phyloP scores from a whole-genome alignment of 179 eudicot species.

The Silene noctiflora region DNA sequence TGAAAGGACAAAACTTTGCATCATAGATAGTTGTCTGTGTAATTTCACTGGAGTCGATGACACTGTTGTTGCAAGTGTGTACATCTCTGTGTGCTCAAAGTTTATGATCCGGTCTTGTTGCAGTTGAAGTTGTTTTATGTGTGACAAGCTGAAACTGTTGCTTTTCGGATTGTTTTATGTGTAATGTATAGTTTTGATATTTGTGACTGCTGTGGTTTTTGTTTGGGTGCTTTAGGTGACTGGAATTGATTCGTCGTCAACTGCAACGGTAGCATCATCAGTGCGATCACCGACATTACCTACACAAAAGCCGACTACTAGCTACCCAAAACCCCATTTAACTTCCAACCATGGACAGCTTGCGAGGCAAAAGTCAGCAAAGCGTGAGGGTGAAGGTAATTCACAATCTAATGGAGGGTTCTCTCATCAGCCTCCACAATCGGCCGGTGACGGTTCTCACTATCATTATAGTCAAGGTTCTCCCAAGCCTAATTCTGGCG shows the following conservation, averaged over 20 bases:
- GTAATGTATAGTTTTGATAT: conserved; percentile 3
- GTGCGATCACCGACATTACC: conserved; percentile 24
- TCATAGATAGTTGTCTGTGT: too few relatives aligned
- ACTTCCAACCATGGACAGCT: conserved; percentile 45
- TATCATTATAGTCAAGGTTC: conserved; percentile 21
- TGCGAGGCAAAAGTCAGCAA: conserved; percentile 58
- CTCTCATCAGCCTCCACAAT: conserved; percentile 36
- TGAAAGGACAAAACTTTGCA: background rate
- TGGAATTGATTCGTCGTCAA: conserved; percentile 26
- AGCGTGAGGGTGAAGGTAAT: conserved; percentile 54
- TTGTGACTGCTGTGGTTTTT: conserved; percentile 11
- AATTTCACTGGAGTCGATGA: background rate
- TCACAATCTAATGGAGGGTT: conserved; percentile 36
- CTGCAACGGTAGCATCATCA: conserved; percentile 13
- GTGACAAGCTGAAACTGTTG: background rate
- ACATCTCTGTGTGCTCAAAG: background rate
- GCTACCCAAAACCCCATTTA: conserved; percentile 37
- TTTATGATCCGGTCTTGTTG: background rate
- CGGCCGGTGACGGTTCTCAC: conserved; percentile 35
- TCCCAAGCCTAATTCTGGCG: conserved; percentile 39
- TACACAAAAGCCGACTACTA: conserved; percentile 42
- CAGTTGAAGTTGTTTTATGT: background rate
- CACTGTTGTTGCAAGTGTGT: background rate
- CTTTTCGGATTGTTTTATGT: background rate
- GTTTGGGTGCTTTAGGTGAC: conserved; percentile 38